A percentile compares a stretch with the other conserved stretches of the same genome.
Conservation (phyloP, 495 filamentous ascomycete species). For the Penicillium simplicissimum region DNA sequence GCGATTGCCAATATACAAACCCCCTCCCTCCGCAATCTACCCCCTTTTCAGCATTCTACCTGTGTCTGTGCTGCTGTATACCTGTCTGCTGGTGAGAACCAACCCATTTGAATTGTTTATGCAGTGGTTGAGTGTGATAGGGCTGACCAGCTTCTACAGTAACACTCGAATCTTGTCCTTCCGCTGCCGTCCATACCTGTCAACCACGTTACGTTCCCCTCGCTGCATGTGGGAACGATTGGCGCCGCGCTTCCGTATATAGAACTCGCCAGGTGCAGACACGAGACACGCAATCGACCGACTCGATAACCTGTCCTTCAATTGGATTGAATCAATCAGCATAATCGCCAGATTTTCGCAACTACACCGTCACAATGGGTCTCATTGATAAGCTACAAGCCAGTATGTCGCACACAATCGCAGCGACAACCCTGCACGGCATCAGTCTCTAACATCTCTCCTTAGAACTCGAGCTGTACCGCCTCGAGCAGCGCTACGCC, state of each 20-base stretch:
- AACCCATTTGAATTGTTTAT: neutral
- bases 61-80: neutral
- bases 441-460: neutral
- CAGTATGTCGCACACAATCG: slow-evolving; percentile 37
- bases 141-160: neutral
- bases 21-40: neutral
- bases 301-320: neutral
- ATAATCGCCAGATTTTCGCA: neutral
- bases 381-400: slow-evolving; percentile 59
- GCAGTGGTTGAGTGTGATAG: neutral
- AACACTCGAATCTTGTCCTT: neutral
- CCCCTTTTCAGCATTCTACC: slow-evolving; percentile 5
- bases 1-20: neutral
- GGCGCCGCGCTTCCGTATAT: slow-evolving; percentile 8
- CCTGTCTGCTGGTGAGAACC: slow-evolving; percentile 8
- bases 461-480: slow-evolving; percentile 78
- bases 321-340: neutral
- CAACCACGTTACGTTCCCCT: slow-evolving; percentile 10
- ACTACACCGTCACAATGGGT: slow-evolving; percentile 44
- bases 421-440: neutral
- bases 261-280: neutral
- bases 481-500: slow-evolving; percentile 89
- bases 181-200: slow-evolving; percentile 12
- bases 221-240: slow-evolving; percentile 19
- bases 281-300: neutral